These are phyloP conservation scores for Cercophora sp. DNA, from an alignment of 495 filamentous ascomycete species.

Conservation along the genomic window DNA sequence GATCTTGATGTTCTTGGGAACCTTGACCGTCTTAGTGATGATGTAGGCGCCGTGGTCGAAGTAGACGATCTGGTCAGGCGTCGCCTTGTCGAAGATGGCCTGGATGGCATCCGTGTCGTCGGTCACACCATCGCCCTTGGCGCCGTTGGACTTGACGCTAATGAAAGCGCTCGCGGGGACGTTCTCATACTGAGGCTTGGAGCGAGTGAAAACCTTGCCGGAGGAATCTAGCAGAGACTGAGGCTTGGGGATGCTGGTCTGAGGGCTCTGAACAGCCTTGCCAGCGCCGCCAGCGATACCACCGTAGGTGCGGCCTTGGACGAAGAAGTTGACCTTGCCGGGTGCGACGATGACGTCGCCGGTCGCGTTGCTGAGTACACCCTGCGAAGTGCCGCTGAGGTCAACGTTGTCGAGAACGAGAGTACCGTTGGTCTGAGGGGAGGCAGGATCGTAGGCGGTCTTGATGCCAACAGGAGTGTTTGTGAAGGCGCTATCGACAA, in stretches of 20 bases:
- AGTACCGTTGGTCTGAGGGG: constrained; percentile 66
- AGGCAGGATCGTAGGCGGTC: constrained; percentile 64
- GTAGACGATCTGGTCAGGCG: constrained; percentile 67
- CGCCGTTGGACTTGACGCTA: constrained; percentile 71
- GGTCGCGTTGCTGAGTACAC: constrained; percentile 54
- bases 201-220: constrained; percentile 60
- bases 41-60: constrained; percentile 91
- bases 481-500: constrained; percentile 74
- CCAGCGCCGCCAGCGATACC: constrained; percentile 36
- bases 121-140: constrained; percentile 70
- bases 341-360: constrained; percentile 62
- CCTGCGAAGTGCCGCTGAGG: constrained; percentile 53
- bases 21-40: constrained; percentile 74
- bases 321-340: constrained; percentile 65
- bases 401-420: constrained; percentile 85
- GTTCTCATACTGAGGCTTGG: constrained; percentile 70
- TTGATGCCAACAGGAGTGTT: constrained; percentile 70
- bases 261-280: constrained; percentile 46
- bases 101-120: constrained; percentile 74
- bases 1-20: constrained; percentile 75
- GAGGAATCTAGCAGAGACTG: constrained; percentile 48
- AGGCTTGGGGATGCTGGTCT: constrained; percentile 54
- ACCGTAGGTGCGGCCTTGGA: constrained; percentile 70
- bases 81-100: constrained; percentile 58
- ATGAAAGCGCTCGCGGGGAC: constrained; percentile 57